Percentiles rank a stretch among this genome's conserved stretches.
phyloP scores from a whole-genome alignment of 805 yeast species.

The Diddensiella caesifluorescens region DNA sequence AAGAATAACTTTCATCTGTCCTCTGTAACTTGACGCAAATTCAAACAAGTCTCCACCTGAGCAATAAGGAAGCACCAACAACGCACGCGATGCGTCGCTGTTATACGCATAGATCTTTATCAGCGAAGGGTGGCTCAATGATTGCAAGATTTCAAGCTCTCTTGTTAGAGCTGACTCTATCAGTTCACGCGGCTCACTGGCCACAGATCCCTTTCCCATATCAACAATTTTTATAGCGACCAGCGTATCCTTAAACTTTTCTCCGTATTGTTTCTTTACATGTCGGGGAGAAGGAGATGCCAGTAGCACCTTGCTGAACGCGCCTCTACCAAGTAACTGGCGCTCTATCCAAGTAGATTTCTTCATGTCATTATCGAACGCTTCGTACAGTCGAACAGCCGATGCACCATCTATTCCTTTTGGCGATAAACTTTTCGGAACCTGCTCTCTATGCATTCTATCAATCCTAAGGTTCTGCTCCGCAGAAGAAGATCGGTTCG shows the following conservation, averaged over 20 bases:
- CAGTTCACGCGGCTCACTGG: conserved; percentile 42
- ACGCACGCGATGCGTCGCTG: conserved; percentile 35
- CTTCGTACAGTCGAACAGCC: conserved; percentile 23
- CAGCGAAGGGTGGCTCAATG: conserved; percentile 62
- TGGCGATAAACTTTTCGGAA: background rate
- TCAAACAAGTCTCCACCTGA: conserved; percentile 82
- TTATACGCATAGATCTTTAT: conserved; percentile 45
- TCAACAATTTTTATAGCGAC: conserved; percentile 71
- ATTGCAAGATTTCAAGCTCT: conserved; percentile 59
- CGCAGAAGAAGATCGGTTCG: background rate
- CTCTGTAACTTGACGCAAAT: conserved; percentile 44
- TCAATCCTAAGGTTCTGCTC: conserved; percentile 2
- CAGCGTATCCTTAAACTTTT: conserved; percentile 21
- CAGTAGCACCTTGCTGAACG: conserved; percentile 37
- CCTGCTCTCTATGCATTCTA: background rate
- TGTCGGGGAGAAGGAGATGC: conserved; percentile 28
- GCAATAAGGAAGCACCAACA: conserved; percentile 68
- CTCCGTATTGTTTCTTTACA: conserved; percentile 29
- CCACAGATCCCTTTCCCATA: conserved; percentile 35
- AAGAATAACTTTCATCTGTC: conserved; percentile 42
- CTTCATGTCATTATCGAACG: conserved; percentile 24
- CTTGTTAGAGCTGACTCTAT: conserved; percentile 61
- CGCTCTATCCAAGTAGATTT: conserved; percentile 31
- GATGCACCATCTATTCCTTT: conserved; percentile 1
- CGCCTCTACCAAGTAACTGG: conserved; percentile 35